Evolutionary conservation across 805 yeast genomes (phyloP).

Genomic region (Lipomyces starkeyi): DNA sequence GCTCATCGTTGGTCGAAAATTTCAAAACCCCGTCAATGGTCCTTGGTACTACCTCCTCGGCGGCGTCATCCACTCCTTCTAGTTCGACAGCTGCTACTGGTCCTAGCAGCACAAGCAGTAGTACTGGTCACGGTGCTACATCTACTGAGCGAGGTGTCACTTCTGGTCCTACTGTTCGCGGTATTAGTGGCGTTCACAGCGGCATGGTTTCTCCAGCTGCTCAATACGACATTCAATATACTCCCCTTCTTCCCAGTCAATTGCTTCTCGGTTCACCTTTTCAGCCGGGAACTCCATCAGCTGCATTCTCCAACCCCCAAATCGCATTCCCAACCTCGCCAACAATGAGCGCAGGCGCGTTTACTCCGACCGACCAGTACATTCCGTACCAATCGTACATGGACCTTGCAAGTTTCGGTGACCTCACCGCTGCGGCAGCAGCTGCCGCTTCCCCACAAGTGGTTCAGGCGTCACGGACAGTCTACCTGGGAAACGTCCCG

Average conservation of each 20-base stretch:
- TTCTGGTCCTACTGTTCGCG: conserved; percentile 8
- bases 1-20: not conserved
- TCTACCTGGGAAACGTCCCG: conserved; percentile 88
- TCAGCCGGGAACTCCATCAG: conserved; percentile 46
- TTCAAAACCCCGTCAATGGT: not conserved
- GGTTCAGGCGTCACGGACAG: conserved; percentile 61
- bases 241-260: conserved; percentile 47
- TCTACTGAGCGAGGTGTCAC: conserved; percentile 1
- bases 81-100: conserved; percentile 4
- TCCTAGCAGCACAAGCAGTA: conserved; percentile 1
- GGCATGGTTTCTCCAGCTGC: conserved; percentile 29
- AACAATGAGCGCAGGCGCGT: conserved; percentile 33
- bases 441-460: conserved; percentile 25
- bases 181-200: not conserved
- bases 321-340: conserved; percentile 37
- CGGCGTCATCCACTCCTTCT: conserved; percentile 1
- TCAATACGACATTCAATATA: conserved; percentile 45
- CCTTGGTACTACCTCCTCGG: not conserved
- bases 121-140: not conserved
- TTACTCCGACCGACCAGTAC: conserved; percentile 30
- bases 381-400: conserved; percentile 35
- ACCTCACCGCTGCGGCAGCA: conserved; percentile 22
- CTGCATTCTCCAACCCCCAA: conserved; percentile 32
- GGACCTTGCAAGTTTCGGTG: conserved; percentile 30
- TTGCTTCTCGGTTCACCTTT: conserved; percentile 48